Base-by-base conservation (phyloP, 352 stramenopile species). In the Phytophthora kernoviae region DNA sequence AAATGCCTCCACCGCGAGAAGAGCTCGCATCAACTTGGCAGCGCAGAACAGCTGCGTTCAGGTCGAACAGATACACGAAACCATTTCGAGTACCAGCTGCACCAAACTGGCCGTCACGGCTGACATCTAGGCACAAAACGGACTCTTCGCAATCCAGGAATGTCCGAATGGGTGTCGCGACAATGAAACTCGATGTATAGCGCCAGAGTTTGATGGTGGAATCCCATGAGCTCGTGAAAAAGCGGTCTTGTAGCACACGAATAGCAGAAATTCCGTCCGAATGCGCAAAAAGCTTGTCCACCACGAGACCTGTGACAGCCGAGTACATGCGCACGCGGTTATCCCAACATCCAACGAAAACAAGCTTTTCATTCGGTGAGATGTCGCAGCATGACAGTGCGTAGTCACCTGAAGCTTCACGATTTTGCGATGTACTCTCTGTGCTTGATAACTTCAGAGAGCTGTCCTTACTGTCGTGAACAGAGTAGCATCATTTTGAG, bases 321-420 rank as follows among this genome's bases (percentile, higher is more conserved):
- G 80, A 91, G 58, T 90, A 73, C 83, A 95, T 91, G 65, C 87
- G 87, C 41, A 95, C 75, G 43, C 63, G 58, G 49, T 90, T 87
- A 52, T 95, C 84, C 77, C 81, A 90, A 42, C 77, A 88, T 1
- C 84, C 84, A 37, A 93, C 59, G 2, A 95, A 64, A 3, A 87
- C 58, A 15, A 83, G 32, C 5, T 62, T 80, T 36, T 90, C 84
- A 34, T 93, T 77, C 5, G 77, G 74, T 4, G 83, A 90, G 2
- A 93, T 46, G 57, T 88, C 84, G 26, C 83, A 89, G 54, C 81
- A 91, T 1, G 84, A 91, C 2, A 93, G 55, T 1, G 75, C 77
- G 11, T 56, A 65, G 14, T 75, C 60, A 12, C 67, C 62, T 0
- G 54, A 69, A 11, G 87, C 42, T 15, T 69, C 71, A 11, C 68